Base-by-base conservation (phyloP, 2,329 filamentous ascomycete species). In the Trichothecium sympodiale region DNA sequence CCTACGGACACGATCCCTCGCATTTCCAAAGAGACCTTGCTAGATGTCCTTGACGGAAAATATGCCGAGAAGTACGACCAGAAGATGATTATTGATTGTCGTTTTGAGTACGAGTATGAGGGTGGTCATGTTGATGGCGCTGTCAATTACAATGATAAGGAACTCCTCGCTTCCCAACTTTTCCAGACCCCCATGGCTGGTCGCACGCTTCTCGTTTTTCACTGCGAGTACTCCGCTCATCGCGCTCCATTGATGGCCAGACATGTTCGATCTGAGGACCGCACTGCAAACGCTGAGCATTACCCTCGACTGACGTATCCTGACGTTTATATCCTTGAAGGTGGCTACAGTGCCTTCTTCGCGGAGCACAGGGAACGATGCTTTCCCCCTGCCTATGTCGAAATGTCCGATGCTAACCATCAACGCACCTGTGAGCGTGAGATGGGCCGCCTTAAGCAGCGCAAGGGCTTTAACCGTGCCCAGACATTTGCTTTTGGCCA, bases 141-240 rank as follows among this genome's bases (percentile, higher is more conserved):
- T 30, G 69, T 94, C 61, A 98, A 98, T 66, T 91, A 87, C 67
- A 96, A 94, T 61, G 86, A 95, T 64, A 95, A 95, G 61, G 89
- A 98, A 51, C 64, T 83, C 41, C 69, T 98, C 39, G 77, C 86
- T 8, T 68, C 69, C 37, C 77, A 88, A 46, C 74, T 98, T 33
- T 94, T 98, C 57, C 63, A 76, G 38, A 69, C 65, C 16, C 69
- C 71, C 14, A 75, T 80, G 49, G 63, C 74, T 32, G 74, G 80
- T 34, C 81, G 77, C 46, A 91, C 87, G 0, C 69, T 95, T 9
- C 62, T 98, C 42, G 79, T 98, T 46, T 85, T 98, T 50, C 91
- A 98, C 64, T 98, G 91, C 73, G 91, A 98, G 62, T 98, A 96
- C 62, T 96, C 91, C 25, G 89, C 86, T 28, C 89, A 96, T 57